Evolutionary conservation across 2,329 filamentous ascomycete species (phyloP).

Genomic region (Bipolaris victoriae): DNA sequence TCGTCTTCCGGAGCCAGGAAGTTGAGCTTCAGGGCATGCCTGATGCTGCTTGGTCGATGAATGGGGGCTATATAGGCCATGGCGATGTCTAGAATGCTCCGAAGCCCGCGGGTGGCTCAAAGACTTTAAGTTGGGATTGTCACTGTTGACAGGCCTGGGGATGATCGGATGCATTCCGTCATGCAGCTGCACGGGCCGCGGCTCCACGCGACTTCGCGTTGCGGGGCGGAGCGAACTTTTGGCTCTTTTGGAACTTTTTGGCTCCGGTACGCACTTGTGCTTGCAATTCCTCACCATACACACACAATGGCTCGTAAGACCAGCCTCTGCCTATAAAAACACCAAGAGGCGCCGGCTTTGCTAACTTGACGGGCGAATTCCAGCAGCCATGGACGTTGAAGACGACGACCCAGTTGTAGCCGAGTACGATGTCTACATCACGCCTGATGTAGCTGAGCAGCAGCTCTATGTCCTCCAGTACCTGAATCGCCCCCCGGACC

Average conservation of each 20-base stretch:
- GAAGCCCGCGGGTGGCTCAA: slow-evolving; percentile 17
- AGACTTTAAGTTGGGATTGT: slow-evolving; percentile 1
- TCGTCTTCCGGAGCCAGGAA: slow-evolving; percentile 77
- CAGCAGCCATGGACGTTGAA: slow-evolving; percentile 38
- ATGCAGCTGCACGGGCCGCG: slow-evolving; percentile 28
- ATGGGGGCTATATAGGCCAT: slow-evolving; percentile 98
- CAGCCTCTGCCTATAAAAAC: slow-evolving; percentile 1
- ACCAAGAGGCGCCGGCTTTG: not conserved
- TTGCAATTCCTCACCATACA: slow-evolving; percentile 8
- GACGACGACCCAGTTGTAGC: slow-evolving; percentile 58
- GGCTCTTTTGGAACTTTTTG: slow-evolving; percentile 27
- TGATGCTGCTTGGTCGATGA: slow-evolving; percentile 87
- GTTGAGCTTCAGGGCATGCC: slow-evolving; percentile 82
- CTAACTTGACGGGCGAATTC: slow-evolving; percentile 12
- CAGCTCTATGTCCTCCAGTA: slow-evolving; percentile 81
- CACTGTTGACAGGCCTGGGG: slow-evolving; percentile 11
- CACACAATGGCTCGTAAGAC: slow-evolving; percentile 38
- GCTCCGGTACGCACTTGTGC: slow-evolving; percentile 13
- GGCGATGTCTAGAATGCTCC: slow-evolving; percentile 13
- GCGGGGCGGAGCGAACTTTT: slow-evolving; percentile 30
- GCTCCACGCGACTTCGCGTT: slow-evolving; percentile 26
- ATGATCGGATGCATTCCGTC: slow-evolving; percentile 40
- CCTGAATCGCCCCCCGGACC: slow-evolving; percentile 72
- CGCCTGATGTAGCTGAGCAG: slow-evolving; percentile 66
- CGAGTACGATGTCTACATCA: slow-evolving; percentile 84